Evolutionary conservation across 495 filamentous ascomycete species (phyloP), one percentile per base, ranked within the genome.

Genomic region (Hamigera avellanea): DNA sequence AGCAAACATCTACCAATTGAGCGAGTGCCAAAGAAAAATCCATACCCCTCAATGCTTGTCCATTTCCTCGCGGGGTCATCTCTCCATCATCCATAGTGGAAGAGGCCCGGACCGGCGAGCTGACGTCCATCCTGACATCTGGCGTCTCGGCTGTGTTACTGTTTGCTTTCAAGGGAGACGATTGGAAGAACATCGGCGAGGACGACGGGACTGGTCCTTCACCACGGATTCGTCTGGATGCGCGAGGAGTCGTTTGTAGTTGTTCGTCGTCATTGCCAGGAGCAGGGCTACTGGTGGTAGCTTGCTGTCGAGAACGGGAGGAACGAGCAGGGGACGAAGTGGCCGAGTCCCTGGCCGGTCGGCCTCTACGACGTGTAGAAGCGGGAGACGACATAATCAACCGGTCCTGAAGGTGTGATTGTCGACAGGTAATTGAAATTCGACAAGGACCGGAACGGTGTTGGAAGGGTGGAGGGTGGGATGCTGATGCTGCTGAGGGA

Each of bases 111-210:
- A 80, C 43, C 12, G 80, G 76, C n/a, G 80, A 86, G 61, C 78
- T 85, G 25, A 75, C 67, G 14, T 62, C 66, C 56, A 75, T 69
- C 29, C 57, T 63, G 19, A 59, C 63, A 42, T 65, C 60, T 23
- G 62, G 62, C 19, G 69, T 76, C 50, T 72, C 73, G 48, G 75
- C 69, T 42, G 51, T 68, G 46, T 68, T 68, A 51, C 63, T 70
- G 42, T 56, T 65, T 34, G 61, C 70, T 46, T 66, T 70, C 8
- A 62, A 69, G 3, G 86, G 81, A 10, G 86, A 87, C 1, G 86
- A 91, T 39, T 78, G 76, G 55, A 78, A 91, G 54, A 85, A 83
- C 40, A 93, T 70, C 18, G 87, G 87, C 17, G 86, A 93, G 2
- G 86, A 91, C 2, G 78, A 78, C 19, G 67, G 53, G 0, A 60